Conservation (phyloP, 208 protist genomes). For the Spongospora subterranea region DNA sequence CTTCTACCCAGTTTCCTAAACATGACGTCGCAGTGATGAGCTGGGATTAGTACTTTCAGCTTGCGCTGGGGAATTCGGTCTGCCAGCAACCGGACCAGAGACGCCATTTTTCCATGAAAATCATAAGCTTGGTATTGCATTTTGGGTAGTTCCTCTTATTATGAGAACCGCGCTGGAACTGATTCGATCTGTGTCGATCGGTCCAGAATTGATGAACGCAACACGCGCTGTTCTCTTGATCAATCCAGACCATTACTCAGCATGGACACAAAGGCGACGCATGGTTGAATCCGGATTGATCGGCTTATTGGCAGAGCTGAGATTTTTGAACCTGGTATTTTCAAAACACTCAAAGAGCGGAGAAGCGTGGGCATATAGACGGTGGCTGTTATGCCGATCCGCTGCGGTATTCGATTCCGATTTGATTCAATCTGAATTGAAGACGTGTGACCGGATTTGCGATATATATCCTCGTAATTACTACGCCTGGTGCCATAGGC, state of each 20-base stretch:
- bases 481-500: slow-evolving; percentile 14
- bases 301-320: not conserved
- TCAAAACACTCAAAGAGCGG: slow-evolving; percentile 54
- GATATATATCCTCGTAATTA: slow-evolving; percentile 45
- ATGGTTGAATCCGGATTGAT: not conserved
- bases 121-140: slow-evolving; percentile 56
- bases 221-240: slow-evolving; percentile 8
- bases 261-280: not conserved
- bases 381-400: not conserved
- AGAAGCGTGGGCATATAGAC: slow-evolving; percentile 25
- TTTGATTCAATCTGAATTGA: not conserved
- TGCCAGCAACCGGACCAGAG: not conserved
- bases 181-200: not conserved
- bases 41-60: slow-evolving; percentile 29
- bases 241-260: slow-evolving; percentile 47
- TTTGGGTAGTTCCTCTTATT: not conserved
- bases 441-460: not conserved
- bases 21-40: not conserved
- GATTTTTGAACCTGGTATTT: slow-evolving; percentile 8
- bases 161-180: not conserved
- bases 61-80: not conserved
- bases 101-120: slow-evolving; percentile 19
- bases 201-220: not conserved
- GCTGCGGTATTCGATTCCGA: not conserved
- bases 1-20: not conserved